phyloP scores from a whole-genome alignment of 2,329 filamentous ascomycete genomes.

The Fusarium tuaranense region DNA sequence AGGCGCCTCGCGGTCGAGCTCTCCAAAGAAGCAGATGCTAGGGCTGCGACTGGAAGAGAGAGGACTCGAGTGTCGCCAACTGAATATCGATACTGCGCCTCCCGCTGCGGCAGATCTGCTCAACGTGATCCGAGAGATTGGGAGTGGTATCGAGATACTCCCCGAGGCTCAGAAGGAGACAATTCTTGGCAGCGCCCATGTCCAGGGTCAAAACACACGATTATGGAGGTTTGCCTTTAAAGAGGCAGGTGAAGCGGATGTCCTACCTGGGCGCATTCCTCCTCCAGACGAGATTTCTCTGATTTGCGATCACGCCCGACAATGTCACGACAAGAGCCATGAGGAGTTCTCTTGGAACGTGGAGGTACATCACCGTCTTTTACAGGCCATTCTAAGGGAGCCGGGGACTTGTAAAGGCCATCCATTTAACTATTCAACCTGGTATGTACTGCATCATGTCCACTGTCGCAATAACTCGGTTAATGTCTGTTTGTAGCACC shows the following conservation, averaged over 20 bases:
- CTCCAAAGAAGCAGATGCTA: slow-evolving; percentile 32
- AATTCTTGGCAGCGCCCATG: slow-evolving; percentile 6
- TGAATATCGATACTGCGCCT: slow-evolving; percentile 11
- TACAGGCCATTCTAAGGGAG: slow-evolving; percentile 16
- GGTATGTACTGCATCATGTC: neutral
- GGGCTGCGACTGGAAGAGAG: slow-evolving; percentile 15
- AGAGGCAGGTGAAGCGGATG: neutral
- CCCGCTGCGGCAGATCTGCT: slow-evolving; percentile 1
- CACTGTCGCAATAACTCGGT: fast-evolving
- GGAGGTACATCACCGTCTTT: slow-evolving; percentile 32
- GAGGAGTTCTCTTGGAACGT: slow-evolving; percentile 32
- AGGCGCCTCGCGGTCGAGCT: slow-evolving; percentile 21
- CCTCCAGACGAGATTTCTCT: slow-evolving; percentile 8
- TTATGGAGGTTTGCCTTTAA: slow-evolving; percentile 31
- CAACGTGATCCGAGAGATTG: slow-evolving; percentile 18
- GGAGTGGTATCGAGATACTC: slow-evolving; percentile 23
- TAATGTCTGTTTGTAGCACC: neutral
- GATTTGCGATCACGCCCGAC: slow-evolving; percentile 6
- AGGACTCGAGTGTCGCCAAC: slow-evolving; percentile 19
- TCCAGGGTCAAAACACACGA: neutral
- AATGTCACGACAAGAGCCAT: slow-evolving; percentile 21
- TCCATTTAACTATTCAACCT: slow-evolving; percentile 15
- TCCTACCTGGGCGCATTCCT: slow-evolving; percentile 22
- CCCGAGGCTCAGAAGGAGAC: neutral
- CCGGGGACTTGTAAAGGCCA: neutral